Base-by-base conservation (phyloP, 2,329 filamentous ascomycete genomes). In the Fusarium marasasianum region DNA sequence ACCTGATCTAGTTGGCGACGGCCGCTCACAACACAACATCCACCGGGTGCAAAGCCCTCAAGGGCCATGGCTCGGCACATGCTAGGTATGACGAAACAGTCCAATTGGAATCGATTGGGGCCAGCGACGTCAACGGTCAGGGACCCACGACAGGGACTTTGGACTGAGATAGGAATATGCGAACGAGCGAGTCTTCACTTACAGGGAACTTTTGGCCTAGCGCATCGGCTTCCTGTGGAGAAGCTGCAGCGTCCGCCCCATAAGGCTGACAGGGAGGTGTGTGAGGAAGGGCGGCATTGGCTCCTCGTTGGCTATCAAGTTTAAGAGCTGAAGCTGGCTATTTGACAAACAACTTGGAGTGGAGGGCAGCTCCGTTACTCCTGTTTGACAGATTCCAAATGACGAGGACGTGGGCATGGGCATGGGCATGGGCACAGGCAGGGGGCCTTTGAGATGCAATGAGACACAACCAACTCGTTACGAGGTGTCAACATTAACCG, bases 221-320 rank as follows among this genome's bases (percentile, higher is more conserved):
- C 67, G 64, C 69, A 70, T 77, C 67, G 66, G 56, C 54, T 63
- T 50, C 56, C 47, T 69, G 76, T 77, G 73, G 75, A 71, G 72
- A 75, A 56, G 57, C 55, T 63, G 61, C 56, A 50, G 43, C 31
- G 33, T 65, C 67, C 67, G 76, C 69, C 71, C 73, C 76, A 71
- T 79, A 79, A 77, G 78, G 78, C 78, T 79, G 78, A 78, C 75
- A 73, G 63, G 72, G 72, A 66, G 55, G 69, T 66, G 44, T 70
- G 57, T 45, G 31, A 51, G 50, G 58, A 59, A 59, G 59, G 72
- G 47, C 37, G n/a, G 61, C 41, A 67, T 26, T 54, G 41, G 50
- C 40, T 37, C 35, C 54, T 74, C 50, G 71, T 74, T 74, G 71
- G 71, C 38, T 62, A 37, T 41, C 41, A 33, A 55, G 20, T 50